Evolutionary conservation across 495 filamentous ascomycete genomes (phyloP).

Genomic region (Annulohypoxylon stygium): DNA sequence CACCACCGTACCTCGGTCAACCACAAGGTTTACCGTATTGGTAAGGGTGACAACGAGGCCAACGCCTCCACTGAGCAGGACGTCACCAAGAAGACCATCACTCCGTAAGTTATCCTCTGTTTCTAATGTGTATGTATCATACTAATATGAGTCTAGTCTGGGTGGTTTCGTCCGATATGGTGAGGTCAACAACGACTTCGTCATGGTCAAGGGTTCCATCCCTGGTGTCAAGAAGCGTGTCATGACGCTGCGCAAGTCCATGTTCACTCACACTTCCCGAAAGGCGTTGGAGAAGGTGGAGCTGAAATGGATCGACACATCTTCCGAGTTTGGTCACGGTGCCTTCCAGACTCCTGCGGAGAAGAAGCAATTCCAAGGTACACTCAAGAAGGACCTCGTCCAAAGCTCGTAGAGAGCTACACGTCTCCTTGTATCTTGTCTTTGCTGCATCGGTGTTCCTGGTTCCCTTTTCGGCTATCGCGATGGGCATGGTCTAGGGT

Average conservation of each 20-base stretch:
- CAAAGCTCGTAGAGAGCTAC: constrained; percentile 71
- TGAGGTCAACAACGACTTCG: constrained; percentile 99
- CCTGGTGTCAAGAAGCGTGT: constrained; percentile 99
- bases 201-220: constrained; percentile 96
- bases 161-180: constrained; percentile 99
- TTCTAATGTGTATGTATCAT: neutral
- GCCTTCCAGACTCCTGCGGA: constrained; percentile 98
- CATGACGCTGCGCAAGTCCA: constrained; percentile 98
- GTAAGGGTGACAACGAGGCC: constrained; percentile 85
- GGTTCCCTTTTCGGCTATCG: constrained; percentile 62
- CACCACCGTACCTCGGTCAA: constrained; percentile 99
- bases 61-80: constrained; percentile 97
- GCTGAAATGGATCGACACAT: constrained; percentile 99
- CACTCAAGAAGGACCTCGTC: constrained; percentile 97
- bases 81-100: constrained; percentile 98
- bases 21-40: constrained; percentile 99
- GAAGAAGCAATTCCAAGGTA: constrained; percentile 95
- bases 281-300: constrained; percentile 98
- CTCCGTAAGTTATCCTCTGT: constrained; percentile 82
- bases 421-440: constrained; percentile 64
- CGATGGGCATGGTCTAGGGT: constrained; percentile 59
- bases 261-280: constrained; percentile 96
- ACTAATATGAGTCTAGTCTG: constrained; percentile 71
- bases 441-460: constrained; percentile 70
- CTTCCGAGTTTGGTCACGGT: constrained; percentile 99